Conservation (phyloP, 1,284 basidiomycete species). For the Exobasidium rhododendri region DNA sequence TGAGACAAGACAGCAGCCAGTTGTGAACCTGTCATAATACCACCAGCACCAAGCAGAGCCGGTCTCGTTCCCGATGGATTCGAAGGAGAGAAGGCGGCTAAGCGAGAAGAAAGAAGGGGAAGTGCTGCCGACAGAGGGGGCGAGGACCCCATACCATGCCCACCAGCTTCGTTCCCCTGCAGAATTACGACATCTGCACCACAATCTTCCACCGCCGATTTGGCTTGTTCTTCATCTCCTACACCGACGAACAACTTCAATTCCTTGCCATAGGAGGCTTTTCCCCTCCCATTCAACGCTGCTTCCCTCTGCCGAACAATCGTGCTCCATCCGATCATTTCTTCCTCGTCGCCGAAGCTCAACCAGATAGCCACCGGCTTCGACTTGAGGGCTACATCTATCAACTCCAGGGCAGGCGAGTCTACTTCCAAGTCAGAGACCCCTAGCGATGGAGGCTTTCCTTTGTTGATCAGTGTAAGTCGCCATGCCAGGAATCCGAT, state of each 20-base stretch:
- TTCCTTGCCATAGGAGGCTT: slow-evolving; percentile 18
- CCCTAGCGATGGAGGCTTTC: slow-evolving; percentile 18
- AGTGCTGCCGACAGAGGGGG: slow-evolving; percentile 39
- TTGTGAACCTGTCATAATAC: slow-evolving; percentile 33
- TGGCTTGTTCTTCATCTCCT: slow-evolving; percentile 32
- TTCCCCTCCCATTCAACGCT: slow-evolving; percentile 22
- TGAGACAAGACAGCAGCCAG: slow-evolving; percentile 37
- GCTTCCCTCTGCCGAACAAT: slow-evolving; percentile 29
- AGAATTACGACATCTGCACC: slow-evolving; percentile 43
- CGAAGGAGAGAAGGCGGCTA: slow-evolving; percentile 4
- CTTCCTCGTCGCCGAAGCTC: slow-evolving; percentile 39
- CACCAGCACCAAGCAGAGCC: slow-evolving; percentile 43
- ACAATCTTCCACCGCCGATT: slow-evolving; percentile 28
- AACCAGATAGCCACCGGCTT: slow-evolving; percentile 46
- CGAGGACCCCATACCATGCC: slow-evolving; percentile 43
- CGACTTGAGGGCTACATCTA: slow-evolving; percentile 30
- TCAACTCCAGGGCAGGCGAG: slow-evolving; percentile 20
- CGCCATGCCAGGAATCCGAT: slow-evolving; percentile 49
- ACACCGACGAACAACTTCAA: slow-evolving; percentile 42
- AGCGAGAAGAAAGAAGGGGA: background rate
- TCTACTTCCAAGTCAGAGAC: slow-evolving; percentile 1
- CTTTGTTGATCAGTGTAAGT: slow-evolving; percentile 30
- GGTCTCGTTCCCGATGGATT: slow-evolving; percentile 19
- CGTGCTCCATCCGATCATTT: slow-evolving; percentile 30
- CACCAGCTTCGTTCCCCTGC: slow-evolving; percentile 44